phyloP scores from a whole-genome alignment of 306 rosid species.

The Prunus kanzakura region DNA sequence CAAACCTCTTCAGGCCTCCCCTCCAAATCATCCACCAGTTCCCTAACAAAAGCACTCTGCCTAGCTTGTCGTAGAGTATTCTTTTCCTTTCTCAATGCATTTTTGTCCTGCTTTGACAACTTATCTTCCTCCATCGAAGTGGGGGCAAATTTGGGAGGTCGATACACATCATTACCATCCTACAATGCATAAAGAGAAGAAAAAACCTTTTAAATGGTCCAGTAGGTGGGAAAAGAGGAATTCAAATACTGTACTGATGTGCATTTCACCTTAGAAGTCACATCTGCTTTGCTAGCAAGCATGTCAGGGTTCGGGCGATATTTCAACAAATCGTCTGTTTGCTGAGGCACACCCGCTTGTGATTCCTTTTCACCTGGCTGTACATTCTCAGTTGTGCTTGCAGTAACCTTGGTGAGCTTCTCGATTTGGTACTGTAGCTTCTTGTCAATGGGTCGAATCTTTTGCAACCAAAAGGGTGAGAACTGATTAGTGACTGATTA shows the following conservation, averaged over 20 bases:
- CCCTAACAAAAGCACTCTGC: constrained; percentile 55
- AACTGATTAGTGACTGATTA: constrained; percentile 9
- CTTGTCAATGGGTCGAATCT: constrained; percentile 88
- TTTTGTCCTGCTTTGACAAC: constrained; percentile 57
- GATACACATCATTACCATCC: constrained; percentile 52
- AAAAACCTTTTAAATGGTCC: background rate
- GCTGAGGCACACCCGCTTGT: constrained; percentile 32
- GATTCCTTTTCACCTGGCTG: constrained; percentile 39
- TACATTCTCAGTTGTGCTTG: constrained; percentile 36
- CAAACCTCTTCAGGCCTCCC: constrained; percentile 90
- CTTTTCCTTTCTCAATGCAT: constrained; percentile 66
- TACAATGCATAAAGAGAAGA: constrained; percentile 27
- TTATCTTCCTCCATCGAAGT: constrained; percentile 64
- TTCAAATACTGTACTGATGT: background rate
- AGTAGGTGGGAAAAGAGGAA: background rate
- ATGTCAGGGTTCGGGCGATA: constrained; percentile 81
- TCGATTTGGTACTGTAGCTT: constrained; percentile 88
- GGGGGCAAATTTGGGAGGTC: constrained; percentile 65
- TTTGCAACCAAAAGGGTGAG: constrained; percentile 20
- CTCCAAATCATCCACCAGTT: constrained; percentile 62
- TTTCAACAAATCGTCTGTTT: constrained; percentile 53
- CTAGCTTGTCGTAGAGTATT: constrained; percentile 54
- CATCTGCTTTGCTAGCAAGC: constrained; percentile 57
- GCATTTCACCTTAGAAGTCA: constrained; percentile 40
- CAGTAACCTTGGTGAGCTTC: constrained; percentile 59